Percentiles rank a stretch among this genome's conserved stretches.
Conservation (phyloP, 2,329 filamentous ascomycete genomes). For the Fusarium camptoceras region DNA sequence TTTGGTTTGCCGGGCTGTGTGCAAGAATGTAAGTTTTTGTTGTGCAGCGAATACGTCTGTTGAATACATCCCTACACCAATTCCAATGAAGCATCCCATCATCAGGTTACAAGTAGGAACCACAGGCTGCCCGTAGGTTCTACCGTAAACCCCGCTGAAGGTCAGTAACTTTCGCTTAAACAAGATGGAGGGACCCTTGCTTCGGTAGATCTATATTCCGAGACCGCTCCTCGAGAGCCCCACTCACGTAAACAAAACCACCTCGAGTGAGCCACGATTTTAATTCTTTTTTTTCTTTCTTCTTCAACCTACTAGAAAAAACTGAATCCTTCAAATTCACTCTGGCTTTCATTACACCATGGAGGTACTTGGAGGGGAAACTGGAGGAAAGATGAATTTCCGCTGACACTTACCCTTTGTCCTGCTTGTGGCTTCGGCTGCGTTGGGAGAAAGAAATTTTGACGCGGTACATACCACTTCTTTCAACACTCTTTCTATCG, state of each 20-base stretch:
- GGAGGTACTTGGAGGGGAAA: conserved; percentile 76
- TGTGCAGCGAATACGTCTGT: not conserved
- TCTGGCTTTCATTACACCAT: conserved; percentile 68
- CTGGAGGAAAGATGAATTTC: conserved; percentile 70
- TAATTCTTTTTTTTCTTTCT: conserved; percentile 46
- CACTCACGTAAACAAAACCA: conserved; percentile 35
- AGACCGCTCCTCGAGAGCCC: conserved; percentile 1
- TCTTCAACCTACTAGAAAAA: conserved; percentile 59
- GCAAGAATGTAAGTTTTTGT: not conserved
- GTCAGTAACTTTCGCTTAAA: not conserved
- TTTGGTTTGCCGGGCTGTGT: not conserved
- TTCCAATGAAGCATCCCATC: not conserved
- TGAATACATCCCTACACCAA: not conserved
- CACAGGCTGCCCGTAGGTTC: not conserved
- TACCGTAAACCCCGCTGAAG: not conserved
- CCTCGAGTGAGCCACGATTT: conserved; percentile 4
- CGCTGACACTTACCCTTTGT: conserved; percentile 63
- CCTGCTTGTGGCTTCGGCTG: conserved; percentile 51
- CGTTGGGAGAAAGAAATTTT: conserved; percentile 54
- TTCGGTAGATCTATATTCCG: conserved; percentile 48
- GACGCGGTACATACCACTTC: conserved; percentile 50
- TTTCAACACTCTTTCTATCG: not conserved
- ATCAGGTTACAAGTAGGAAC: not conserved
- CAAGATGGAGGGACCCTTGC: not conserved
- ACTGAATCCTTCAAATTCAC: conserved; percentile 73